Base-by-base conservation (phyloP, 306 rosid genomes). In the Calophaca sinica region DNA sequence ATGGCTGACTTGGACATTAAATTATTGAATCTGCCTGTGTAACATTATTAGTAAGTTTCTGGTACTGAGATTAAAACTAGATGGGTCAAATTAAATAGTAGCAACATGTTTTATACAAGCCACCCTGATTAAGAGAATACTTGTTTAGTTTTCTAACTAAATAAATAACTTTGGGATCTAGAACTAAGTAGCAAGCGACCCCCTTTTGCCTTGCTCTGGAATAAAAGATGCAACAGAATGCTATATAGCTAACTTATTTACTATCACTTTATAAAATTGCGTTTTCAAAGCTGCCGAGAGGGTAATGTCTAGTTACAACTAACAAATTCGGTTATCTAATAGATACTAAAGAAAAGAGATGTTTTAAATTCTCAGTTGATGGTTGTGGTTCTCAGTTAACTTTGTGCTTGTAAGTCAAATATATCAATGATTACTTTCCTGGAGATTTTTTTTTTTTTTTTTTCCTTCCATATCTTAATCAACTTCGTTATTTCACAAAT, bases 321-420 rank as follows among this genome's bases (percentile, higher is more conserved):
- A 33, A 6, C 9, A 41, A 36, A 31, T 58, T 14, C 13, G 4
- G 39, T 58, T 58, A 31, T 31, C 15, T 5, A 32, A 59, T 32
- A 26, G 13, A 72, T 66, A 39, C 63, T 6, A 46, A 35, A 72
- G 46, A 13, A 42, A 41, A 41, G 13, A 65, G 65, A 69, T 15
- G 31, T 66, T 52, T 66, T 5, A 6, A 62, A 53, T 62, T 73
- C 13, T 60, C 58, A 13, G 20, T 44, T 73, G 70, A 57, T 53
- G 12, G 26, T 3, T 32, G 2, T 32, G 3, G 52, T 53, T 51
- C 31, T 78, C 54, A 28, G 69, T 51, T 62, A 46, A n/a, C 45
- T 48, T 42, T 55, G 28, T 49, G 2, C 7, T 39, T 66, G n/a
- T 33, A 9, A 44, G 49, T 63, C 33, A 75, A 58, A 70, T 70